phyloP scores from a whole-genome alignment of 495 filamentous ascomycete genomes.

The Evernia prunastri region DNA sequence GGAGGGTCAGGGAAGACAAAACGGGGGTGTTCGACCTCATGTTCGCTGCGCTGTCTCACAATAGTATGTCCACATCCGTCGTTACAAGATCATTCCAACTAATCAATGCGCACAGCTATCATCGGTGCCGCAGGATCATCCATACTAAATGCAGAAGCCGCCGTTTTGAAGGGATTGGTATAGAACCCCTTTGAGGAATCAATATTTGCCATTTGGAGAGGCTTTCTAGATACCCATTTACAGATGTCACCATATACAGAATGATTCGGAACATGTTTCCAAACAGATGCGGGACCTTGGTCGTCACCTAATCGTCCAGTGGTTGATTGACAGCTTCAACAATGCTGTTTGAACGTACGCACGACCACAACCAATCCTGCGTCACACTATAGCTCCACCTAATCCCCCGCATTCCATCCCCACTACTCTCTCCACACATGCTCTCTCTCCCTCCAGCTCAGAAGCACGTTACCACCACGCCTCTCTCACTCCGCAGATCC shows the following conservation, averaged over 20 bases:
- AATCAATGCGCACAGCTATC: slow-evolving; percentile 49
- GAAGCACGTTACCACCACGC: too few species aligned
- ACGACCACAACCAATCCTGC: neutral
- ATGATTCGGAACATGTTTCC: neutral
- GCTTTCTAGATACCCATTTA: slow-evolving; percentile 6
- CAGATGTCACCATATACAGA: neutral
- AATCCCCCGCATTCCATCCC: too few species aligned
- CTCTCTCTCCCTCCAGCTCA: too few species aligned
- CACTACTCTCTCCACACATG: too few species aligned
- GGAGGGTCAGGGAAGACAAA: slow-evolving; percentile 65
- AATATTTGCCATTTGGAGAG: neutral
- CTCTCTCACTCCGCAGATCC: too few species aligned
- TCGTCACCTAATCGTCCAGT: neutral
- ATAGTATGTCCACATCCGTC: slow-evolving; percentile 52
- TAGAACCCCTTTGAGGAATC: slow-evolving; percentile 30
- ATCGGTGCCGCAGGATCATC: slow-evolving; percentile 93
- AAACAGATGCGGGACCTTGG: neutral
- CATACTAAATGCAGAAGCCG: slow-evolving; percentile 90
- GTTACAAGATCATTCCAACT: slow-evolving; percentile 5
- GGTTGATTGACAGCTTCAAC: neutral
- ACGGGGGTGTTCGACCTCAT: slow-evolving; percentile 76
- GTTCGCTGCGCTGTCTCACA: slow-evolving; percentile 78
- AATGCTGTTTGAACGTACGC: neutral
- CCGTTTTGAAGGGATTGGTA: slow-evolving; percentile 79
- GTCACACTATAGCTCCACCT: neutral